Evolutionary conservation across 768 basidiomycete genomes (phyloP).

Genomic region (Rhodotorula diobovata): DNA sequence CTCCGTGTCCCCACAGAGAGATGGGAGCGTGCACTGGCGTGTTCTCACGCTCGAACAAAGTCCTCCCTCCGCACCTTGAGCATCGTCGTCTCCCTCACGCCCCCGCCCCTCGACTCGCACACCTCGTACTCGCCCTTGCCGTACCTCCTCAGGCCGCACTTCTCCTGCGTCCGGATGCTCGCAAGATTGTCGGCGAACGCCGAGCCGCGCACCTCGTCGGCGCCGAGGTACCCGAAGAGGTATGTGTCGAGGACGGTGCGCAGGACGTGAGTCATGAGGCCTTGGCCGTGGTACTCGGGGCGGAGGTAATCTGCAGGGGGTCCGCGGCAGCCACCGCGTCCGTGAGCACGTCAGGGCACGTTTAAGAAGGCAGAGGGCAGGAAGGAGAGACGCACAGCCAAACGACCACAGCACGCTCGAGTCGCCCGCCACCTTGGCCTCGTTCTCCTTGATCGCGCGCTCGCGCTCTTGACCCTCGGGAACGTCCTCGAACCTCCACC

Average conservation of each 20-base stretch:
- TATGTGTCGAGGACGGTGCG: conserved; percentile 1
- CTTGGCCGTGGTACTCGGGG: not conserved
- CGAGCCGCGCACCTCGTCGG: not conserved
- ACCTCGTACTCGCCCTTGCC: not conserved
- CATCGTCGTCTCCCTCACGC: not conserved
- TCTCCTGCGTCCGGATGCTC: conserved; percentile 19
- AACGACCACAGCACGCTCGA: conserved; percentile 1
- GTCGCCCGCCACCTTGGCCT: not conserved
- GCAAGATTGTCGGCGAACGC: conserved; percentile 9
- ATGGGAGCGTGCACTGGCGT: not conserved
- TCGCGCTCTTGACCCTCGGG: conserved; percentile 14
- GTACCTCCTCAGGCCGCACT: conserved; percentile 4
- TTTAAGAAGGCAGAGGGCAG: no score
- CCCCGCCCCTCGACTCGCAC: conserved; percentile 11
- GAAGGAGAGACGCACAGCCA: conserved; percentile 11
- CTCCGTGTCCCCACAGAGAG: no score
- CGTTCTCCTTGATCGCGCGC: conserved; percentile 6
- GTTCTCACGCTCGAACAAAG: not conserved
- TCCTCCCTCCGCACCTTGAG: not conserved
- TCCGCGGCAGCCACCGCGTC: fast-evolving
- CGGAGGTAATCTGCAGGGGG: conserved; percentile 10
- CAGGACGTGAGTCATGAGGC: conserved; percentile 18
- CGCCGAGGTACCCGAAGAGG: conserved; percentile 6
- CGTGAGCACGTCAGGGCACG: no score
- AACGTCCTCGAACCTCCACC: conserved; percentile 25